These are phyloP conservation scores for Leucogyrophana mollusca DNA, from an alignment of 768 basidiomycete species.

Conservation along the genomic window DNA sequence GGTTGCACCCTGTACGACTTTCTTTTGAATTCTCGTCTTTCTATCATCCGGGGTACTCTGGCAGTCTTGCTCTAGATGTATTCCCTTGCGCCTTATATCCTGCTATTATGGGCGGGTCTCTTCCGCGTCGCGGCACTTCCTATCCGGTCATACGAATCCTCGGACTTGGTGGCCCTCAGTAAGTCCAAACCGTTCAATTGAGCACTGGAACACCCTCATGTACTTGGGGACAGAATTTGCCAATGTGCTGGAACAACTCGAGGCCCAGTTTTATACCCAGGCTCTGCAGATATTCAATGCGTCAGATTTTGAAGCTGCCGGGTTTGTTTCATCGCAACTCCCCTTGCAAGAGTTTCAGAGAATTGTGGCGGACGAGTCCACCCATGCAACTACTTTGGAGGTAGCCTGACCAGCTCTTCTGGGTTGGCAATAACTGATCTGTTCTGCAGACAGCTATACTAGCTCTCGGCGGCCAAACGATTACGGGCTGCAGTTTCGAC, in stretches of 20 bases:
- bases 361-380: constrained; percentile 62
- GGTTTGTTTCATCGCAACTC: constrained; percentile 54
- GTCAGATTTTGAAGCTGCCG: constrained; percentile 62
- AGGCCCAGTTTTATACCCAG: constrained; percentile 66
- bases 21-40: constrained; percentile 35
- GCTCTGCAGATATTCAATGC: constrained; percentile 64
- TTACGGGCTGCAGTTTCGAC: constrained; percentile 64
- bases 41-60: constrained; percentile 17
- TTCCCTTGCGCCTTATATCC: not conserved
- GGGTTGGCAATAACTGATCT: not conserved
- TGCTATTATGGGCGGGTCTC: not conserved
- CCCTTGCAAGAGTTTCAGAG: constrained; percentile 59
- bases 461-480: constrained; percentile 51
- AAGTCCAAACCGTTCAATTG: constrained; percentile 28
- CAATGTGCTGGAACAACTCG: constrained; percentile 71
- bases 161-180: constrained; percentile 54
- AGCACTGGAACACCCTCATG: not conserved
- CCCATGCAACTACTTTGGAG: constrained; percentile 57
- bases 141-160: constrained; percentile 1
- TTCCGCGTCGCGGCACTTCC: constrained; percentile 9
- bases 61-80: constrained; percentile 4
- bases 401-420: constrained; percentile 23
- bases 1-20: constrained; percentile 58
- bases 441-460: constrained; percentile 42
- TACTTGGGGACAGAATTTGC: constrained; percentile 57